A percentile compares a stretch with the other conserved stretches of the same genome.
Evolutionary conservation across 2,329 filamentous ascomycete species (phyloP).

Genomic region (Periglandula ipomoeae): DNA sequence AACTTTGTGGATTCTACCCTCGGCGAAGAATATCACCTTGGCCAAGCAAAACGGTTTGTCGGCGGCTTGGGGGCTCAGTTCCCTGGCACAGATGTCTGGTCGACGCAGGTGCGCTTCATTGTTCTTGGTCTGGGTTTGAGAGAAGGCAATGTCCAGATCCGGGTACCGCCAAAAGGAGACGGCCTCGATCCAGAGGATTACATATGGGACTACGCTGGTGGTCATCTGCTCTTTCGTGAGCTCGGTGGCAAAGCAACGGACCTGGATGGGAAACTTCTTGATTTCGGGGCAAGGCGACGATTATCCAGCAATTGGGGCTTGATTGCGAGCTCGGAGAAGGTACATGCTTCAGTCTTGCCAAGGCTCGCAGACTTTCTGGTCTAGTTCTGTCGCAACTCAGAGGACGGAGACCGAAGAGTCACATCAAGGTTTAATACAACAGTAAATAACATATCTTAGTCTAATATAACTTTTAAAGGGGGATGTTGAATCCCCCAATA

Average conservation of each 20-base stretch:
- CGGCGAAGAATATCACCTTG: neutral
- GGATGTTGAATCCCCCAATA: neutral
- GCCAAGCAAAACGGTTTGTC: neutral
- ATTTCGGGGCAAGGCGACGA: slow-evolving; percentile 38
- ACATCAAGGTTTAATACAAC: neutral
- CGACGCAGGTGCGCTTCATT: neutral
- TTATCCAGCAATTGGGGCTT: slow-evolving; percentile 46
- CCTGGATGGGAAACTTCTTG: slow-evolving; percentile 40
- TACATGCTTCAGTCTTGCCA: slow-evolving; percentile 36
- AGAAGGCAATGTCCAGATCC: neutral
- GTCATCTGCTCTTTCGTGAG: slow-evolving; percentile 50
- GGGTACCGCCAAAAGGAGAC: neutral
- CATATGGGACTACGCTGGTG: slow-evolving; percentile 51
- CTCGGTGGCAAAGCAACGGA: slow-evolving; percentile 47
- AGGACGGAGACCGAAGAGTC: too few species aligned
- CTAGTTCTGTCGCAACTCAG: too few species aligned
- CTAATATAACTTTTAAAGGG: neutral
- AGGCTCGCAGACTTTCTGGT: neutral
- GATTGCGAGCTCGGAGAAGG: slow-evolving; percentile 37
- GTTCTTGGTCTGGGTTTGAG: neutral
- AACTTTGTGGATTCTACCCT: neutral
- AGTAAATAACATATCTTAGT: neutral
- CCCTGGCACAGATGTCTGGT: neutral
- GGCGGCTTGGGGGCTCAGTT: neutral
- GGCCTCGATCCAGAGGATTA: neutral